phyloP scores from a whole-genome alignment of 2,329 filamentous ascomycete genomes.

The Cercospora sp. region DNA sequence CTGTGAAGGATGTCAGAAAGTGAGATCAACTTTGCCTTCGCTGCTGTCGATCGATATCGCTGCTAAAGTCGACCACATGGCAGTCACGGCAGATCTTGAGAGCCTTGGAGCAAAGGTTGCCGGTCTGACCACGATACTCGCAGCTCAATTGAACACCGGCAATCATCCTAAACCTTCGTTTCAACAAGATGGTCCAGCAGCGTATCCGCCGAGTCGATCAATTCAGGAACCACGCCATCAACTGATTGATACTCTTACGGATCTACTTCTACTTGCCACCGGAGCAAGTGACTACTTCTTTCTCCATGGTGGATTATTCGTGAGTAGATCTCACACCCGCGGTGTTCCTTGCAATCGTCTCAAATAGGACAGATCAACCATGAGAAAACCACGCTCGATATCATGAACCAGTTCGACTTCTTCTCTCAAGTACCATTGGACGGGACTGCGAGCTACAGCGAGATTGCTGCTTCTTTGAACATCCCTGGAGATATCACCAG shows the following conservation, averaged over 20 bases:
- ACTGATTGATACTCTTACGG: neutral
- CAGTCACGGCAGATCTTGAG: neutral
- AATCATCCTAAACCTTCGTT: neutral
- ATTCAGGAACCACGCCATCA: neutral
- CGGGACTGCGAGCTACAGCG: neutral
- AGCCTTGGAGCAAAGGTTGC: neutral
- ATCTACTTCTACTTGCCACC: neutral
- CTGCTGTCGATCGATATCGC: neutral
- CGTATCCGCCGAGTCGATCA: neutral
- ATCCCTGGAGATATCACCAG: neutral
- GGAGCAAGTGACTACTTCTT: neutral
- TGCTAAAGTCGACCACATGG: neutral
- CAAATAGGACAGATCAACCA: neutral
- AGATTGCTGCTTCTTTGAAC: neutral
- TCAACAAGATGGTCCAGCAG: neutral
- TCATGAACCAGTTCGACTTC: neutral
- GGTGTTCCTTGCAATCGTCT: too few relatives aligned
- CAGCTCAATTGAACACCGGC: neutral
- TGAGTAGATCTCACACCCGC: neutral
- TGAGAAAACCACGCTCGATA: neutral
- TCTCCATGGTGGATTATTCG: neutral
- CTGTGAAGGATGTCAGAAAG: neutral
- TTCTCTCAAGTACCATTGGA: neutral
- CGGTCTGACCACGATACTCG: neutral
- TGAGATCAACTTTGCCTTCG: neutral